Evolutionary conservation across 2,329 filamentous ascomycete genomes (phyloP), one percentile per base, ranked within the genome.

Genomic region (Immersiporthe knoxdaviesiana): DNA sequence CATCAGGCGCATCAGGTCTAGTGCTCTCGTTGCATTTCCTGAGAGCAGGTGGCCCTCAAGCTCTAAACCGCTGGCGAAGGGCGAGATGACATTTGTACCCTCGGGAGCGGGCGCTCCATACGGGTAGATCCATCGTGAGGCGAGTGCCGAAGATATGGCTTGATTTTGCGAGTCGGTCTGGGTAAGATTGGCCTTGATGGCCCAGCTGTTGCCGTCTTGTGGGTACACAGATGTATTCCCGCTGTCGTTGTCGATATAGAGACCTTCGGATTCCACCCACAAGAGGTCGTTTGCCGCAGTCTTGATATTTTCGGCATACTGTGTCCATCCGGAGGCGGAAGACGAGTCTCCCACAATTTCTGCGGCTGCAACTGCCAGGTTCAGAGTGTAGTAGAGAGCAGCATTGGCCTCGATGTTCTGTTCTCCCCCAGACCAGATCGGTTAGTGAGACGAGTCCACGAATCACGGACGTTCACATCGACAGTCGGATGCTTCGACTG

Each of bases 341-440:
- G 70, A 27, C 8, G 24, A 18, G 41, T 83, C 80, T 39, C 79
- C 79, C 16, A 85, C 74, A 67, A 81, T 84, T 11, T 73, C 71
- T 2, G 83, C 83, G 2, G 88, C 81, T 8, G 77, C 74, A 66
- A 84, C 79, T n/a, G 80, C 83, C 60, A 83, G 82, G 27, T 80
- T 79, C 39, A 88, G 78, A 0, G 84, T 85, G 66, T 84, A 79
- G 68, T 84, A 83, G 21, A 87, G 74, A 11, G 86, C 84, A 70
- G 84, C 82, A 72, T 83, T 84, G 3, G 83, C 84, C 75, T 86
- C 83, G 18, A 80, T 81, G 70, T 85, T 86, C 62, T 63, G 18
- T n/a, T 16, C 27, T 35, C 14, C 14, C 21, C 14, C 2, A 32
- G 14, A 16, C 16, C 14, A n/a, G n/a, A n/a, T n/a, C n/a, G n/a